These are phyloP conservation scores for Geotrichum europaeum DNA, from an alignment of 1,139 yeast genomes.

Conservation along the genomic window DNA sequence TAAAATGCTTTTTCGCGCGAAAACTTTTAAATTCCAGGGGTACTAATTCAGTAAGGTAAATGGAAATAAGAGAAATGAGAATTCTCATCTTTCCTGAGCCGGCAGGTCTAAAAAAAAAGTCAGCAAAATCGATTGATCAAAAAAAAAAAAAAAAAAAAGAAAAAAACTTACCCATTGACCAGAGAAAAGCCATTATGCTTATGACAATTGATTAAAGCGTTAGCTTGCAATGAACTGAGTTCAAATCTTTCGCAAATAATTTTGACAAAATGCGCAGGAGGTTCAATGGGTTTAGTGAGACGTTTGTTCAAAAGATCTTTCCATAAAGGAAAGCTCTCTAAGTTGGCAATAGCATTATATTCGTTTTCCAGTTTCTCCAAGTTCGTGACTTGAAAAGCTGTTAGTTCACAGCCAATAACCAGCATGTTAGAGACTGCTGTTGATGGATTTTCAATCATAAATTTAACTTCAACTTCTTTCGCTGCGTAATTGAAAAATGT, in stretches of 20 bases:
- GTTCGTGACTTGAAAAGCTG: neutral
- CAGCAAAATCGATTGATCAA: neutral
- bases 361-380: neutral
- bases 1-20: neutral
- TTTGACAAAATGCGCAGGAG: neutral
- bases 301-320: neutral
- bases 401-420: neutral
- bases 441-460: neutral
- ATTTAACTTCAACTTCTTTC: neutral
- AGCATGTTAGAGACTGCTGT: neutral
- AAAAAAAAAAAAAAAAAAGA: neutral
- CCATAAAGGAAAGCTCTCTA: neutral
- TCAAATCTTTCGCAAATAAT: neutral
- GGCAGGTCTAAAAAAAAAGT: neutral
- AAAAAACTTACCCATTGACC: slow-evolving; percentile 3
- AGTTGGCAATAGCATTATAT: neutral
- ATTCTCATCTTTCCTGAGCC: slow-evolving; percentile 6
- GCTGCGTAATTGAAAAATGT: neutral
- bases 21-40: neutral
- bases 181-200: slow-evolving; percentile 1
- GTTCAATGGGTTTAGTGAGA: neutral
- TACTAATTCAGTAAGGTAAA: neutral
- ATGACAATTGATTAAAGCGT: neutral
- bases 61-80: neutral
- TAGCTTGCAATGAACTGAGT: neutral